phyloP scores from a whole-genome alignment of 1,284 basidiomycete genomes.

The Farysia itapuensis region DNA sequence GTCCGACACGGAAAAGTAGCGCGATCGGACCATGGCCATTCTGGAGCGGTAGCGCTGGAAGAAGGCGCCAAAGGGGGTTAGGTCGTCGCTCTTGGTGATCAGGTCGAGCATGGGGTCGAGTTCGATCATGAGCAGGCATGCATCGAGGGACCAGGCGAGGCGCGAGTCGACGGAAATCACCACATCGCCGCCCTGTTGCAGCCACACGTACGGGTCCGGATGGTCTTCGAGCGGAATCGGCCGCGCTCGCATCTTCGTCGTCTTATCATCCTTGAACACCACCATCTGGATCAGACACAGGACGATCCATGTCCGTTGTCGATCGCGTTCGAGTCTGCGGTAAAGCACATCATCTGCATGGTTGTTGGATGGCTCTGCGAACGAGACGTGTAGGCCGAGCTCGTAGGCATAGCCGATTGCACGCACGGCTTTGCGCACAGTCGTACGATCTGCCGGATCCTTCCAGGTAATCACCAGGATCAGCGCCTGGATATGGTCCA shows the following conservation, averaged over 20 bases:
- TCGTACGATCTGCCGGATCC: constrained; percentile 62
- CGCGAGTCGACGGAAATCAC: constrained; percentile 24
- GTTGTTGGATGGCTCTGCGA: constrained; percentile 4
- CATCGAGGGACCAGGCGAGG: constrained; percentile 30
- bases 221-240: constrained; percentile 25
- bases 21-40: constrained; percentile 12
- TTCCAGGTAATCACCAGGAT: constrained; percentile 83
- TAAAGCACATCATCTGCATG: not conserved
- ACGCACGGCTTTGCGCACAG: constrained; percentile 56
- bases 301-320: constrained; percentile 38
- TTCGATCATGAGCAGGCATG: constrained; percentile 12
- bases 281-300: constrained; percentile 34
- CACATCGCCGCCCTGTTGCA: constrained; percentile 24
- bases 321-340: constrained; percentile 21
- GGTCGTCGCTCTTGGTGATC: constrained; percentile 16
- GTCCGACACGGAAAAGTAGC: constrained; percentile 23
- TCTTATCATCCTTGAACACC: constrained; percentile 18
- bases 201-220: constrained; percentile 25
- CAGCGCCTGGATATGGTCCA: constrained; percentile 81
- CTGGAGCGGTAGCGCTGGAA: constrained; percentile 22
- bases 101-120: constrained; percentile 21
- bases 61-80: constrained; percentile 17
- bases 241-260: constrained; percentile 11
- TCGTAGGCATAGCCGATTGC: constrained; percentile 60
- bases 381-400: constrained; percentile 47